Evolutionary conservation across 176 grass and related monocot genomes (phyloP).

Genomic region (Juncus effusus): DNA sequence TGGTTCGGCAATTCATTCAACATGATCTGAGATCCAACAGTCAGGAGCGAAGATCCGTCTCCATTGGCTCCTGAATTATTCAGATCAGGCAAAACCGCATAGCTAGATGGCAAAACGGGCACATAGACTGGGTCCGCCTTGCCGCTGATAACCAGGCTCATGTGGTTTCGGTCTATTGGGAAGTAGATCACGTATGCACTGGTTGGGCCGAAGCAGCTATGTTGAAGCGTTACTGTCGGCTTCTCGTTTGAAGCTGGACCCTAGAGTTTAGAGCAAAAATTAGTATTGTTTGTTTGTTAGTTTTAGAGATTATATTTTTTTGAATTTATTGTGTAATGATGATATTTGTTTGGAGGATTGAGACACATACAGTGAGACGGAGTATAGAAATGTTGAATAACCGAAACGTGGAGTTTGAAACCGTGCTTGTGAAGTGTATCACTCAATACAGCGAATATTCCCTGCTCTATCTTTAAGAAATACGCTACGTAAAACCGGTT

Average conservation of each 20-base stretch:
- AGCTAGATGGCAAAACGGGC: conserved; percentile 39
- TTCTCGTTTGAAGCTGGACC: conserved; percentile 12
- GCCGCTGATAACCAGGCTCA: conserved; percentile 24
- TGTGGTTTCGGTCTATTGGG: conserved; percentile 23
- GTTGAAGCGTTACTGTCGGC: conserved; percentile 51
- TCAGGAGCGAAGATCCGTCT: conserved; percentile 42
- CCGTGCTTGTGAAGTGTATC: conserved; percentile 98
- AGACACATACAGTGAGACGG: conserved; percentile 38
- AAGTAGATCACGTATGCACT: conserved; percentile 53
- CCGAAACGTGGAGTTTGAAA: conserved; percentile 96
- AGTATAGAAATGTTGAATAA: conserved; percentile 81
- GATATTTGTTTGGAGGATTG: too few species aligned
- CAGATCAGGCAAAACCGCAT: conserved; percentile 20
- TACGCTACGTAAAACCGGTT: conserved; percentile 98
- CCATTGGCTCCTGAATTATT: background rate
- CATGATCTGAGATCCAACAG: conserved; percentile 50
- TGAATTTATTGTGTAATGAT: too few species aligned
- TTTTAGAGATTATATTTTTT: too few species aligned
- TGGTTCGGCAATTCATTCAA: conserved; percentile 20
- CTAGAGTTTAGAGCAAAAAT: conserved; percentile 1
- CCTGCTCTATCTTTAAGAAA: conserved; percentile 92
- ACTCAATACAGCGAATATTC: conserved; percentile 92
- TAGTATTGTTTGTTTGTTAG: too few species aligned
- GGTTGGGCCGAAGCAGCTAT: conserved; percentile 35
- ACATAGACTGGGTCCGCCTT: background rate